Evolutionary conservation across 2,329 filamentous ascomycete species (phyloP).

Genomic region (Verticillium nubilum): DNA sequence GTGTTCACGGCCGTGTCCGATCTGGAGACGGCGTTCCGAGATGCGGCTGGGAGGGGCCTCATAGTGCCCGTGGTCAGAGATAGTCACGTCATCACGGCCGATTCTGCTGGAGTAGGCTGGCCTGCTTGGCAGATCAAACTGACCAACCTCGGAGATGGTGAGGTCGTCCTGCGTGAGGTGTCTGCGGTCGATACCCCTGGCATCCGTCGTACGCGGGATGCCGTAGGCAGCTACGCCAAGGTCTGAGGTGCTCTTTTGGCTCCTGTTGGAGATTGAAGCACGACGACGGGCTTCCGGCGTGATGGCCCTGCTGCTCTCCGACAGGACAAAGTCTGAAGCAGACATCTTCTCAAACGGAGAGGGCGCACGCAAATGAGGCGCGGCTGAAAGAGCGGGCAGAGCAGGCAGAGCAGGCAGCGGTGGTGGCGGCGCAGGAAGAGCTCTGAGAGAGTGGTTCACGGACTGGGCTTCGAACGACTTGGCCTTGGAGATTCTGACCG

Average conservation of each 20-base stretch:
- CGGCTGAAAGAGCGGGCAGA: constrained; percentile 8
- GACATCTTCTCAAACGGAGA: constrained; percentile 13
- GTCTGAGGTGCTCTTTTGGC: constrained; percentile 3
- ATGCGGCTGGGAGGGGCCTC: constrained; percentile 8
- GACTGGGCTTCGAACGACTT: constrained; percentile 20
- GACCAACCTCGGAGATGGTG: neutral
- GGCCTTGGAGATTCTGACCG: constrained; percentile 18
- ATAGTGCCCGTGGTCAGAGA: constrained; percentile 13
- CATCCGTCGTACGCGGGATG: constrained; percentile 1
- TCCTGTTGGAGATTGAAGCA: constrained; percentile 19
- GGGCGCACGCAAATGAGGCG: constrained; percentile 12
- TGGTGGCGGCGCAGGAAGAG: neutral
- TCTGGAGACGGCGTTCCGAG: constrained; percentile 8
- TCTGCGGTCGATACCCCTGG: constrained; percentile 3
- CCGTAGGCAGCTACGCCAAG: constrained; percentile 5
- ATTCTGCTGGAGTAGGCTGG: neutral
- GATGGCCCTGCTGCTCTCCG: constrained; percentile 8
- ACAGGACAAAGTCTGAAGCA: constrained; percentile 8
- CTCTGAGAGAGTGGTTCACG: neutral
- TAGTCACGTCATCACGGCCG: constrained; percentile 9
- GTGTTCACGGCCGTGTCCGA: constrained; percentile 8
- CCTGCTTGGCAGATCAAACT: neutral
- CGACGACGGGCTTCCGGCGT: constrained; percentile 12
- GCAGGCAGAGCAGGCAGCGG: constrained; percentile 1
- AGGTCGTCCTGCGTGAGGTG: neutral